Base-by-base conservation (phyloP, 352 stramenopile genomes). In the Phytophthora vignae region DNA sequence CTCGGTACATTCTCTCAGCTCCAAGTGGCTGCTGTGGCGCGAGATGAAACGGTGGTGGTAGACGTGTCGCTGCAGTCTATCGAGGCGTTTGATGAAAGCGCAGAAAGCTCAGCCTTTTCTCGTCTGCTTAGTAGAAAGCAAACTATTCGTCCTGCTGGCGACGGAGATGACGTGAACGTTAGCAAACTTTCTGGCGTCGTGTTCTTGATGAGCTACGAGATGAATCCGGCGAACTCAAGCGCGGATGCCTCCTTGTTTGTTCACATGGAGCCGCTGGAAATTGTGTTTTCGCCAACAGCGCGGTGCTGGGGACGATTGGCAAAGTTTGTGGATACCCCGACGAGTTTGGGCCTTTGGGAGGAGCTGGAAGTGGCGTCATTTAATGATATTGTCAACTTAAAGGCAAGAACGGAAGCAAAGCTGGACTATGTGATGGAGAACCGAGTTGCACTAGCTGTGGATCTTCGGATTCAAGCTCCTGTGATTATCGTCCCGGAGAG, bases 371-470 rank as follows among this genome's bases (percentile, higher is more conserved):
- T 97, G 17, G 88, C 90, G 2, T 95, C 89, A 54, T 92, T 97
- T 56, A 97, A 97, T 67, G 87, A 96, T 29, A 95, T 97, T 55
- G 89, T 96, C n/a, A 97, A 96, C 65, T 74, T 97, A 2, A 95
- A 95, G 63, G 82, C 89, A 14, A 79, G 90, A 61, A 97, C 90
- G 0, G 88, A 97, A 63, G 90, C 90, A 38, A 97, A 97, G 71
- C 76, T 97, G n/a, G 83, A 94, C 56, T 96, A 96, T 56, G 88
- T 93, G 29, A 93, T 97, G 88, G 88, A 91, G 25, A 94, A 97
- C 61, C 85, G 89, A 36, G 83, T 97, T 48, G 84, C 90, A 31
- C 59, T 96, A 29, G 88, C 83, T 7, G 74, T 97, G 22, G 88
- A 96, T 67, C 61, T 97, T 15, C 85, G 86, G 1, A 91, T 97